phyloP scores from a whole-genome alignment of 345 rosid genomes.

The Syzygium grande region DNA sequence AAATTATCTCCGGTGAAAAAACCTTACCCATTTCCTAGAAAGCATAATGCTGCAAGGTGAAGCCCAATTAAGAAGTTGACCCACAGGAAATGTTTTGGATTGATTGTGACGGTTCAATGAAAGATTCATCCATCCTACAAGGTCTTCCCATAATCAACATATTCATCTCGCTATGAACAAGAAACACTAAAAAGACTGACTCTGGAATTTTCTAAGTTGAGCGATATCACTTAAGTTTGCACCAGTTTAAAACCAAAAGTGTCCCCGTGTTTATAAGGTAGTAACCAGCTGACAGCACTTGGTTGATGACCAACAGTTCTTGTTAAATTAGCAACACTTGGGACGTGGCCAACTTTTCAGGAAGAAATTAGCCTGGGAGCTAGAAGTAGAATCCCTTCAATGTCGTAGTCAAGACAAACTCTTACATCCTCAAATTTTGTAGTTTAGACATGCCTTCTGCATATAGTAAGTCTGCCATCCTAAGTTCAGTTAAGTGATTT shows the following conservation, averaged over 20 bases:
- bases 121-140: neutral
- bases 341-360: neutral
- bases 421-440: neutral
- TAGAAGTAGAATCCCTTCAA: neutral
- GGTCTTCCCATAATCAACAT: neutral
- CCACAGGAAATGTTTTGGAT: neutral
- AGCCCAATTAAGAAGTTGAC: neutral
- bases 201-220: neutral
- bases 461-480: neutral
- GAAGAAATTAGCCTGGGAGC: neutral
- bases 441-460: neutral
- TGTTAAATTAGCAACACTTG: neutral
- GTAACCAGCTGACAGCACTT: neutral
- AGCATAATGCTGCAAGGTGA: neutral
- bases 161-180: neutral
- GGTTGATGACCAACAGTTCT: neutral
- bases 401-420: neutral
- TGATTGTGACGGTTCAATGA: neutral
- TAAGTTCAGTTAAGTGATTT: neutral
- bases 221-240: neutral
- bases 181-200: neutral
- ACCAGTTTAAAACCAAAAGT: neutral
- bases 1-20: neutral
- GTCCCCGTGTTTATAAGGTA: neutral
- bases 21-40: neutral